A percentile compares a stretch with the other conserved stretches of the same genome.
Evolutionary conservation across 2,329 filamentous ascomycete species (phyloP).

Genomic region (Tolypocladium capitatum): DNA sequence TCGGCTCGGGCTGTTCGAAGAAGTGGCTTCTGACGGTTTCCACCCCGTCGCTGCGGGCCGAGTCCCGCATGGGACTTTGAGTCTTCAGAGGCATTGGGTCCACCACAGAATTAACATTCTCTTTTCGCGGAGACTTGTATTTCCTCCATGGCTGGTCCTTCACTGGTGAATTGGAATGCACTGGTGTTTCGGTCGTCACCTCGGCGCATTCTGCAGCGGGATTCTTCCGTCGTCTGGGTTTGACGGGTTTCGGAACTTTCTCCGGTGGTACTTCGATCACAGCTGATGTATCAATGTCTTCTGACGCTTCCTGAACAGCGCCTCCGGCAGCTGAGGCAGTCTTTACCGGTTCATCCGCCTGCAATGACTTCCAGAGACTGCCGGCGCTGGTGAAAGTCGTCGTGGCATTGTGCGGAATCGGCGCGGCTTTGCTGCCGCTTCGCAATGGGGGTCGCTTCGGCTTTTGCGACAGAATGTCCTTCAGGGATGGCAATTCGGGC

Average conservation of each 20-base stretch:
- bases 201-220: conserved; percentile 1
- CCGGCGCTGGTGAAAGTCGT: conserved; percentile 29
- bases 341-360: conserved; percentile 6
- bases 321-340: background rate
- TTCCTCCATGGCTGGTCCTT: conserved; percentile 24
- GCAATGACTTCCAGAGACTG: conserved; percentile 20
- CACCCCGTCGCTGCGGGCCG: conserved; percentile 3
- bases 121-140: conserved; percentile 11
- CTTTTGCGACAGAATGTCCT: conserved; percentile 29
- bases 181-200: background rate
- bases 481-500: conserved; percentile 40
- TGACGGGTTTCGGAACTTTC: conserved; percentile 7
- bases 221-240: conserved; percentile 8
- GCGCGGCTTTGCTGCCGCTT: conserved; percentile 22
- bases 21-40: background rate
- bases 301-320: background rate
- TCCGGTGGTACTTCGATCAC: conserved; percentile 11
- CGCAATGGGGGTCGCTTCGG: conserved; percentile 17
- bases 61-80: background rate
- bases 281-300: conserved; percentile 7
- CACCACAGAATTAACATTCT: background rate
- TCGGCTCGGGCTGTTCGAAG: background rate
- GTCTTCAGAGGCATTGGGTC: background rate
- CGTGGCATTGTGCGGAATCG: conserved; percentile 22
- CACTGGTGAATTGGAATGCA: conserved; percentile 3